Evolutionary conservation across 768 basidiomycete species (phyloP), one percentile per base, ranked within the genome.

Genomic region (Tricholoma sp.): DNA sequence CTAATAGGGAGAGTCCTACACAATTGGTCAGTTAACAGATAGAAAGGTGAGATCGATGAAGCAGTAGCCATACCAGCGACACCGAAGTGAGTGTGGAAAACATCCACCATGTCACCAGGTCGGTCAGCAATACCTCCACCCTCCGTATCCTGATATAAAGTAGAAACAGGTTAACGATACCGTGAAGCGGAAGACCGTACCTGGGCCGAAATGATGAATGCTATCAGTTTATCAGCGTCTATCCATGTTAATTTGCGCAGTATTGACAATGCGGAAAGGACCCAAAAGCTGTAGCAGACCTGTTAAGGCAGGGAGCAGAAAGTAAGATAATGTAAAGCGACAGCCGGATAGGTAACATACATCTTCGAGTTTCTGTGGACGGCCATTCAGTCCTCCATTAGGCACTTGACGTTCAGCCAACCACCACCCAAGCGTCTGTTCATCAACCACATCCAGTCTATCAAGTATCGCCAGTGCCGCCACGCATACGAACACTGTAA

Each of bases 211-310:
- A 98, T 78, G 55, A 99, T 96, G 72, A 98, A 99, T 3, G 70
- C 65, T 1, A 77, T 76, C 31, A 98, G 75, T 64, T 89, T 91
- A 17, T 87, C 80, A 0, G 84, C 75, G 66, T 98, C 87, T 64
- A 99, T 96, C 93, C 95, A 98, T 0, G 79, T 71, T 3, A 94
- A 68, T 64, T 87, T 91, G 44, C 85, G 80, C 41, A 99, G 70
- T 55, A 98, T 95, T 24, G 93, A 84, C 52, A 98, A 70, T 0
- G 91, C 76, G 1, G 97, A 95, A 4, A 98, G 80, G 4, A 94
- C 92, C 94, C 94, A 99, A 73, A 93, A 94, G 63, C 91, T 93
- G 71, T 99, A 99, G 74, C 97, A 99, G 15, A 98, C 92, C 94
- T 96, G 17, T 28, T 12, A 49, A 17, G 45, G 24, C 24, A 57